Percentiles rank a stretch among this genome's conserved stretches.
phyloP scores from a whole-genome alignment of 2,329 filamentous ascomycete species.

The Pestalotiopsis sp. region DNA sequence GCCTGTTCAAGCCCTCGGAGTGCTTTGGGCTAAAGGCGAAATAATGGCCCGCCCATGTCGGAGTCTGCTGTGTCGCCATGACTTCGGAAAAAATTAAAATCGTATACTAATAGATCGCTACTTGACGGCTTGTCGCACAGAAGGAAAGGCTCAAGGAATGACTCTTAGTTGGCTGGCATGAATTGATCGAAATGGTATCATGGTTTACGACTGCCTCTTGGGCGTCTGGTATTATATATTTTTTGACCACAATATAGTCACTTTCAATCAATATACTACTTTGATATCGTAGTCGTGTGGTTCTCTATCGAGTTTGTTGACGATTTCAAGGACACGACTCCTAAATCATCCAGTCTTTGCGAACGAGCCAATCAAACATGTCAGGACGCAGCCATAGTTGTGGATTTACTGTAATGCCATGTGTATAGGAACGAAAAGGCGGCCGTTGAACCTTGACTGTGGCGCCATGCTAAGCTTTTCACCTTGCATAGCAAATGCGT shows the following conservation, averaged over 20 bases:
- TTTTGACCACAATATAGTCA: neutral
- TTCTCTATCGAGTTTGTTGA: too few species aligned
- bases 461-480: too few species aligned
- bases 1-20: neutral
- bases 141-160: neutral
- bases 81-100: neutral
- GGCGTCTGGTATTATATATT: neutral
- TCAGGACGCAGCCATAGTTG: neutral
- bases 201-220: neutral
- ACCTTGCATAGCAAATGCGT: too few species aligned
- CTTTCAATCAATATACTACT: neutral
- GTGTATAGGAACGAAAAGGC: neutral
- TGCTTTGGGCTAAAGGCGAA: neutral
- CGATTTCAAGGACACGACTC: neutral
- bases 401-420: neutral
- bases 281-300: too few species aligned
- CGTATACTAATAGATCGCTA: neutral
- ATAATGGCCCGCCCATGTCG: neutral
- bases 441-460: neutral
- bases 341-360: neutral
- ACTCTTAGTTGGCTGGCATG: neutral
- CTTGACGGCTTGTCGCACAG: neutral
- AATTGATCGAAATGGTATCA: neutral
- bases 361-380: neutral
- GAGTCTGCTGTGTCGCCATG: neutral